Conservation (phyloP, 2,329 filamentous ascomycete genomes). For the Microdochium trichocladiopsis region DNA sequence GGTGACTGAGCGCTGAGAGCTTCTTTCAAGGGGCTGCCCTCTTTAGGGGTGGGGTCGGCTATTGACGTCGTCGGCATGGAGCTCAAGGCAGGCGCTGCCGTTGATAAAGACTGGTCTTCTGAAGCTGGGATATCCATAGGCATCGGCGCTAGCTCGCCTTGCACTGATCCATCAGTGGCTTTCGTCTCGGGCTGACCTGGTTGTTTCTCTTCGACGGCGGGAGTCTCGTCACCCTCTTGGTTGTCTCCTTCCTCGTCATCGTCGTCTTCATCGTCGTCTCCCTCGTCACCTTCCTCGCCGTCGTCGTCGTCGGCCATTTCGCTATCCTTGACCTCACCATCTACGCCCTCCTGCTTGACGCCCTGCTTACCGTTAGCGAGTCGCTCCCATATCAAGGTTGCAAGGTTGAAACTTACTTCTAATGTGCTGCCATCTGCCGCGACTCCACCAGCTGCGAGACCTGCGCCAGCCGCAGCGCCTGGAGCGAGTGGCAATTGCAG, state of each 20-base stretch:
- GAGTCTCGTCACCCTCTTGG: constrained; percentile 9
- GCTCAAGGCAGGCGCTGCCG: constrained; percentile 14
- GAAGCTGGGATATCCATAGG: constrained; percentile 1
- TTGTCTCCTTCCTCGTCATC: constrained; percentile 36
- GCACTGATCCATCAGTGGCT: not conserved
- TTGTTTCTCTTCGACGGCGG: not conserved
- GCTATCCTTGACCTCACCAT: constrained; percentile 37
- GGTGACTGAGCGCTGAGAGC: constrained; percentile 37
- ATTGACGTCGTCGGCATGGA: constrained; percentile 14
- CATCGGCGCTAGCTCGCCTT: not conserved
- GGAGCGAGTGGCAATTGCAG: constrained; percentile 26
- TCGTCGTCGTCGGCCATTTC: constrained; percentile 48
- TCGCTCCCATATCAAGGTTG: not conserved
- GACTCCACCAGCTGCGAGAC: constrained; percentile 27
- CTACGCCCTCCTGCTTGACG: constrained; percentile 34
- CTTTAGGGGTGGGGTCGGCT: constrained; percentile 13
- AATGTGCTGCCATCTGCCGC: constrained; percentile 26
- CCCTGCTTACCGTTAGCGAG: constrained; percentile 20
- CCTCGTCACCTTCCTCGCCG: constrained; percentile 39
- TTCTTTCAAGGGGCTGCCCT: constrained; percentile 47
- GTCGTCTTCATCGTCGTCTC: constrained; percentile 36
- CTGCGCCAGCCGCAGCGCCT: constrained; percentile 23
- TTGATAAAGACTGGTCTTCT: constrained; percentile 7
- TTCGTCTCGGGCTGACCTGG: not conserved
- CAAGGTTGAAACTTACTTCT: constrained; percentile 25